Evolutionary conservation across 1,284 basidiomycete genomes (phyloP), one percentile per base, ranked within the genome.

Genomic region (Tilletia indica): DNA sequence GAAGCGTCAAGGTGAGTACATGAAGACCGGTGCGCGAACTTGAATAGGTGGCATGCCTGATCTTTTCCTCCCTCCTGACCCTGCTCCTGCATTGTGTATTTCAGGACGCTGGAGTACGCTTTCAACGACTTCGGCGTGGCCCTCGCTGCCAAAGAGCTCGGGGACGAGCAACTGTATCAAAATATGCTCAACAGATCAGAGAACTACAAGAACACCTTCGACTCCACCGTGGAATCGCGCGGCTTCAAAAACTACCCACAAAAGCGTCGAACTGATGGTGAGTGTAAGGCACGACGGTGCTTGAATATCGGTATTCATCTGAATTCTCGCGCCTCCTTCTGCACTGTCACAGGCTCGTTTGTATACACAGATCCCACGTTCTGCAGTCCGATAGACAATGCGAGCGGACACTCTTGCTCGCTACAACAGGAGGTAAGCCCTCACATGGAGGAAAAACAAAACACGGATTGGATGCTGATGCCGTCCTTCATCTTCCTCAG

Each of bases 121-220:
- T 84, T 81, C 73, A 83, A 84, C 68, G 84, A 91, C 78, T 91
- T 91, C 56, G 76, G 75, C 3, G 76, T 78, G 14, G 73, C 76
- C 2, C 72, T 77, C 70, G 78, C 76, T 14, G 79, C 78, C 9
- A 66, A 68, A 25, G 72, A 74, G n/a, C 71, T 78, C 19, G 72
- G 71, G 51, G 73, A 79, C 56, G 48, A 74, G 1, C 63, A 69
- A 2, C 74, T 61, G 1, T 74, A 73, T 9, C 31, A 42, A n/a
- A 38, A 67, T 31, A 67, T 73, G 58, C 6, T 51, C 34, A 72
- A 74, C 5, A 48, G 74, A 5, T 51, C 72, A 4, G 73, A 77
- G 67, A 77, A 75, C 71, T 81, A 81, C 75, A 70, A 68, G n/a
- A 74, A 78, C 73, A 77, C 72, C 70, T 81, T 78, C 64, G 76